Base-by-base conservation (phyloP, 805 yeast species). In the Lipomyces sp. region DNA sequence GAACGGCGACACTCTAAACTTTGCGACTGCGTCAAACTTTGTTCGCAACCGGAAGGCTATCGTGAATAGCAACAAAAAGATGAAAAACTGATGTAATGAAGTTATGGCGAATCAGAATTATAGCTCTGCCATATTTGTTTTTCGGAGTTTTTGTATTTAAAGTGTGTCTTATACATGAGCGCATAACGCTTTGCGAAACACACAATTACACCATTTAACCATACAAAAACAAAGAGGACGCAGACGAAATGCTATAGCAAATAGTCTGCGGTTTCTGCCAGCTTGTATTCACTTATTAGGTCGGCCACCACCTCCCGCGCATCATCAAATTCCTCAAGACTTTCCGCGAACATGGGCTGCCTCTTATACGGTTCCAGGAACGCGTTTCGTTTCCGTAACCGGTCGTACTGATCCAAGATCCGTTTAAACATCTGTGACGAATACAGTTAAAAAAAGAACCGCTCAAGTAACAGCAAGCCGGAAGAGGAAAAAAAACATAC, bases 231-330 rank as follows among this genome's bases (percentile, higher is more conserved):
- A 7, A 14, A 24, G 24, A 14, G 14, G 8, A n/a, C n/a, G n/a
- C n/a, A n/a, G n/a, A n/a, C n/a, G n/a, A n/a, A n/a, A n/a, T 13
- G 16, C 24, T 22, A 45, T n/a, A 37, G 39, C 23, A 63, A 33
- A 58, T 61, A 62, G 10, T 60, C 57, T 26, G 48, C 80, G 29
- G 83, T 73, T 55, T 84, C 85, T 57, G 85, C 91, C 3, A 83
- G 75, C 65, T 86, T 93, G 63, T 86, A 90, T 63, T 84, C 90
- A 46, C 82, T 84, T 41, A 93, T 83, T 21, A 88, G 77, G 43
- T 81, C 82, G 55, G 84, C 74, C 2, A 91, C 85, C 49, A 85
- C 88, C 55, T 82, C 77, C 61, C 89, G 82, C 26, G 84, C 71
- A 61, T 86, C 76, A 44, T 87, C 95, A 64, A 93, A 91, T 24